Percentiles rank a stretch among this genome's conserved stretches.
phyloP scores from a whole-genome alignment of 257 asterid species.

The Penstemon barbatus region DNA sequence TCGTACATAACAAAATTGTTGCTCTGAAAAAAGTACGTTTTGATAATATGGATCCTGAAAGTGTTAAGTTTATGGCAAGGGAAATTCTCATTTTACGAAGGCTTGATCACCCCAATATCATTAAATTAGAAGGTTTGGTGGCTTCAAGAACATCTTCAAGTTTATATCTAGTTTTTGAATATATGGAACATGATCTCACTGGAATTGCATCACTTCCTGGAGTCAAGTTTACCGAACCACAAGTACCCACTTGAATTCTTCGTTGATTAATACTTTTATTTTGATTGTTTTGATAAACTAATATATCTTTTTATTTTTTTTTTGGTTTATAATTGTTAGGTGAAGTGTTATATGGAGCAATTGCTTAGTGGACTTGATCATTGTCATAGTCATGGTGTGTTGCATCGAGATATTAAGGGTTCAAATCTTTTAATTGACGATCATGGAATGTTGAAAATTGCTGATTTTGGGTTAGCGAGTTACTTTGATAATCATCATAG shows the following conservation, averaged over 20 bases:
- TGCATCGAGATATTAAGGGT: slow-evolving; percentile 91
- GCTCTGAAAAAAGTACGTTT: slow-evolving; percentile 92
- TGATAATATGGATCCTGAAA: slow-evolving; percentile 83
- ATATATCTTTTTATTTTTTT: not conserved
- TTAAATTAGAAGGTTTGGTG: slow-evolving; percentile 82
- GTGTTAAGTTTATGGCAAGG: slow-evolving; percentile 96
- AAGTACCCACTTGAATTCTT: slow-evolving; percentile 46
- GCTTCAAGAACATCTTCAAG: slow-evolving; percentile 71
- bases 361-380: slow-evolving; percentile 80
- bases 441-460: slow-evolving; percentile 78
- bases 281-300: not conserved
- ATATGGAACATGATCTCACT: slow-evolving; percentile 94
- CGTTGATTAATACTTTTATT: slow-evolving; percentile 6
- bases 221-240: slow-evolving; percentile 75
- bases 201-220: slow-evolving; percentile 87
- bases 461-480: slow-evolving; percentile 93
- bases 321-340: slow-evolving; percentile 35
- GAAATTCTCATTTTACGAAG: slow-evolving; percentile 78
- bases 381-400: slow-evolving; percentile 75
- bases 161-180: slow-evolving; percentile 84
- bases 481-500: slow-evolving; percentile 53
- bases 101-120: slow-evolving; percentile 87
- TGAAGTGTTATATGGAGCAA: slow-evolving; percentile 90
- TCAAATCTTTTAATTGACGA: slow-evolving; percentile 79
- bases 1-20: slow-evolving; percentile 50